These are phyloP conservation scores for Clarireedia monteithiana DNA, from an alignment of 2,329 filamentous ascomycete genomes.

Conservation along the genomic window DNA sequence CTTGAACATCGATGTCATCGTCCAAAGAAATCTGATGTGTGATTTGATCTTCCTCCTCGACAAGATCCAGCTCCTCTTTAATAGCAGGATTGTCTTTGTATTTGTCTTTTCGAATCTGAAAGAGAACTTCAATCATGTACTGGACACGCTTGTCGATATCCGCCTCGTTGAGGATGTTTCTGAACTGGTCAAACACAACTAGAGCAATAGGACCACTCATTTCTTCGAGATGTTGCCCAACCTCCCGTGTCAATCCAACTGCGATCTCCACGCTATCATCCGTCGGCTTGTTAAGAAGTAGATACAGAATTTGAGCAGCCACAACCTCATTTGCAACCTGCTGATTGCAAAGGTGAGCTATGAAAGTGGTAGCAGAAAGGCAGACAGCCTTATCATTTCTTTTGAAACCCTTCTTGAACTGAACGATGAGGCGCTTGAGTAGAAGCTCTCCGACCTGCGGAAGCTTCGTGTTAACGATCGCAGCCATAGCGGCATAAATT, in stretches of 20 bases:
- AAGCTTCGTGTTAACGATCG: conserved; percentile 95
- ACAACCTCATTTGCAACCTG: conserved; percentile 93
- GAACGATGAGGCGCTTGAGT: conserved; percentile 74
- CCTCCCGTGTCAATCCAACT: conserved; percentile 84
- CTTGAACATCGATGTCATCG: conserved; percentile 76
- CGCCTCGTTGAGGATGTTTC: conserved; percentile 90
- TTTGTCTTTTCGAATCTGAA: conserved; percentile 91
- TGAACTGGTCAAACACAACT: conserved; percentile 91
- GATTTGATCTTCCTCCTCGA: conserved; percentile 97
- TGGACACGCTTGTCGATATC: conserved; percentile 98
- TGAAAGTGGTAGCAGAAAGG: conserved; percentile 84
- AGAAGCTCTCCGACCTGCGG: conserved; percentile 90
- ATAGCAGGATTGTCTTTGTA: conserved; percentile 93
- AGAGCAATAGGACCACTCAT: conserved; percentile 86
- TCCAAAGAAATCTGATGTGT: conserved; percentile 81
- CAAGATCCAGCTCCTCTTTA: conserved; percentile 86
- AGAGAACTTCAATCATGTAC: conserved; percentile 97
- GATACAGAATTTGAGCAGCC: conserved; percentile 81
- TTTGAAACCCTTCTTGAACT: conserved; percentile 93
- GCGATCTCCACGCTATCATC: conserved; percentile 98
- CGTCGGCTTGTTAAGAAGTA: conserved; percentile 91
- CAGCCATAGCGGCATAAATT: conserved; percentile 91
- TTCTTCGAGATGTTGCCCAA: conserved; percentile 89
- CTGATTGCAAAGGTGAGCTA: conserved; percentile 92
- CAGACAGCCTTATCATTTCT: conserved; percentile 97